A percentile compares a stretch with the other conserved stretches of the same genome.
phyloP scores from a whole-genome alignment of 192 early-diverging fungal species.

The Linnemannia elongata region DNA sequence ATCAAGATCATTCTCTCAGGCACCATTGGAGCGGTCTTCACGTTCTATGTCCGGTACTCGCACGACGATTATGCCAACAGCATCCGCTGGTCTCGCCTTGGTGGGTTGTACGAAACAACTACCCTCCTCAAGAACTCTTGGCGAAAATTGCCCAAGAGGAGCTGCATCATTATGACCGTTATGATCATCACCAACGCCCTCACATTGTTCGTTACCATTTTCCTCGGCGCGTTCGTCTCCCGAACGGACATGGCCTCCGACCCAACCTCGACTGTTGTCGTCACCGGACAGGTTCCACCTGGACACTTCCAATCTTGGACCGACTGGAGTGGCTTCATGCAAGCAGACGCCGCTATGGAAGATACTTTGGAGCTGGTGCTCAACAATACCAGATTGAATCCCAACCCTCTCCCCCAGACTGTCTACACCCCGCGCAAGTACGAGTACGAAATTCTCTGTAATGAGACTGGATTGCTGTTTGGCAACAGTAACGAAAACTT shows the following conservation, averaged over 20 bases:
- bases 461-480: neutral
- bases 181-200: neutral
- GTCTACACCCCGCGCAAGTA: constrained; percentile 4
- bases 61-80: constrained; percentile 8
- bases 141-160: neutral
- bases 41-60: neutral
- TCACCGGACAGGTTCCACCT: neutral
- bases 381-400: constrained; percentile 1
- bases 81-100: constrained; percentile 21
- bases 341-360: neutral
- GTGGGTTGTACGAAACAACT: constrained; percentile 6
- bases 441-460: neutral
- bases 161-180: neutral
- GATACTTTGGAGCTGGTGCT: neutral
- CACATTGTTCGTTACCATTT: neutral
- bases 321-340: neutral
- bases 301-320: neutral
- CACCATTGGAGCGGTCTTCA: neutral
- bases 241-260: too few relatives aligned
- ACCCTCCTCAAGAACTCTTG: neutral
- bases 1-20: constrained; percentile 4
- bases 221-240: too few relatives aligned
- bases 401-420: neutral
- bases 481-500: neutral
- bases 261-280: neutral